Base-by-base conservation (phyloP, 2,329 filamentous ascomycete species). In the Ceratocystis huliohia region DNA sequence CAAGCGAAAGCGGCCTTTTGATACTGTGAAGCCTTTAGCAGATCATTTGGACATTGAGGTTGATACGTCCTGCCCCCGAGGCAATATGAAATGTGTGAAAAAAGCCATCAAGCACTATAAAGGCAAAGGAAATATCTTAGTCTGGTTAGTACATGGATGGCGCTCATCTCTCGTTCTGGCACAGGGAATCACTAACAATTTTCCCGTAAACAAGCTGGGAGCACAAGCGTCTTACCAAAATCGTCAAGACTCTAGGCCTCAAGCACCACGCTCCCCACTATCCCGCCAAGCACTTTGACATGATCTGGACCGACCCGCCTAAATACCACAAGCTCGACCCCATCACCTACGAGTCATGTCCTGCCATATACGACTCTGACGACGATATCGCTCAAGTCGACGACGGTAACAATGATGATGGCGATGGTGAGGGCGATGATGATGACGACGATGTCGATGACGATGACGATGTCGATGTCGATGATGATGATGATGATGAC, bases 1-100 rank as follows among this genome's bases (percentile, higher is more conserved):
- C 63, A 76, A 74, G 17, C 77, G 81, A 15, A 74, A 76, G 62
- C 79, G 84, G 1, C 82, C 84, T 0, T 79, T 80, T 44, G 75
- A 82, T 64, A 87, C 84, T 0, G 83, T 87, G 10, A 70, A 77
- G 66, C 84, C 83, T 0, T 73, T 87, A 0, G 80, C 84, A 0
- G 71, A 74, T 1, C 82, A 85, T 61, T 76, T 86, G 1, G 81
- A 80, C 3, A 73, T 86, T 3, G 76, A 74, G 0, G 78, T 86
- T 15, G 81, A 86, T 71, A 79, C 73, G 0, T 80, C 79, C 1
- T 86, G 83, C 70, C 78, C 81, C 66, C 78, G 82, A 15, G 80
- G 84, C 68, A 81, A 86, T 68, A 69, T 75, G 5, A 73, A 78
- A 5, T 85, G 84, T 67, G 84, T 86, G 20, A 75, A 76, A 25